Percentiles rank a stretch among this genome's conserved stretches.
These are phyloP conservation scores for Eucalyptus viminalis DNA, from an alignment of 345 rosid species.

Conservation along the genomic window DNA sequence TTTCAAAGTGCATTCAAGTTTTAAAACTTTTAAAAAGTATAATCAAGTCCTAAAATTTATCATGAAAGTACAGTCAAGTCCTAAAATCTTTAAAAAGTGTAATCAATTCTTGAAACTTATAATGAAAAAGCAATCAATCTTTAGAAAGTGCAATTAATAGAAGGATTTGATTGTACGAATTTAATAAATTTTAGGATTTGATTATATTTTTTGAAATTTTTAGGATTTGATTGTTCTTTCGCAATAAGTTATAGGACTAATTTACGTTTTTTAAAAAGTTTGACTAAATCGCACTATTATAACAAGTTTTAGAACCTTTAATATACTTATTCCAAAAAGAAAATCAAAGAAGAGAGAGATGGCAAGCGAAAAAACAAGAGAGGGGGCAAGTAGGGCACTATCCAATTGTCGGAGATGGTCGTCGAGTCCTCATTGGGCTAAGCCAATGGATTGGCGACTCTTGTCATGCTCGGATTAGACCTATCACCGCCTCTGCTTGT, in stretches of 20 bases:
- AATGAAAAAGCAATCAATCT: too few species aligned
- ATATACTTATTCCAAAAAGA: fast-evolving
- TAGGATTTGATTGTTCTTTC: fast-evolving
- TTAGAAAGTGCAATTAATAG: too few species aligned
- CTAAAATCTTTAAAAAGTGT: fast-evolving
- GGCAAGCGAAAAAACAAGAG: not conserved
- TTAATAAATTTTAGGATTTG: fast-evolving
- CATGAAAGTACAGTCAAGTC: fast-evolving
- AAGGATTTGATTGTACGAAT: fast-evolving
- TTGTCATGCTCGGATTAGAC: not conserved
- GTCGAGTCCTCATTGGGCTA: not conserved
- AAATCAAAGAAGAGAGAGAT: not conserved
- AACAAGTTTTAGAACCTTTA: fast-evolving
- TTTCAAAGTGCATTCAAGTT: fast-evolving
- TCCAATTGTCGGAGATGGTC: not conserved
- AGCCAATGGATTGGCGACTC: not conserved
- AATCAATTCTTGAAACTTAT: too few species aligned
- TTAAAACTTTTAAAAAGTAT: too few species aligned
- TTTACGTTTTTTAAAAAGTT: too few species aligned
- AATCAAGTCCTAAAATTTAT: too few species aligned
- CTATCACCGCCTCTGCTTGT: fast-evolving
- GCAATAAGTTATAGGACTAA: fast-evolving
- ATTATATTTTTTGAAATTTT: too few species aligned
- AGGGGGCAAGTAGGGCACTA: not conserved
- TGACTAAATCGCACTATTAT: too few species aligned